Base-by-base conservation (phyloP, 371 early-diverging fungal genomes). In the Cladochytrium tenue region DNA sequence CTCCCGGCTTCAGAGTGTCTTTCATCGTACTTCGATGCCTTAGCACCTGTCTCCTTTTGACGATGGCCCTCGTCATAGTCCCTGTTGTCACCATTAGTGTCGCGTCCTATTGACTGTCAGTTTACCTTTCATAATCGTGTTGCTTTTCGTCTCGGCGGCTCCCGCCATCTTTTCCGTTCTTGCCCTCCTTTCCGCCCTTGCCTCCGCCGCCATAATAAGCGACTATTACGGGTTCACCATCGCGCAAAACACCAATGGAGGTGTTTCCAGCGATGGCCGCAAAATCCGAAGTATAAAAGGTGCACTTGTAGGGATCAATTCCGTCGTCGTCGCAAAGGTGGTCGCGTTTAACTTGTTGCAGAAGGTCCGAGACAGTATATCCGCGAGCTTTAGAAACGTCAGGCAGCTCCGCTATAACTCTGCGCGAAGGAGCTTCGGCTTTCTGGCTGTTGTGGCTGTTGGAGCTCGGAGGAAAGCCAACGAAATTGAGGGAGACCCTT, bases 401-500 rank as follows among this genome's bases (percentile, higher is more conserved):
- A n/a, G 66, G 66, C 31, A 70, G 56, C 53, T 70, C 70, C 20
- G 70, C 61, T 31, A 70, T 53, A 17, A 70, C 70, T 15, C 66
- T 51, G 10, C 70, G 60, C 1, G 70, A 66, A 0, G 70, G 70
- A 23, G 55, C 34, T 57, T 70, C 70, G 0, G 20, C 7, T 7
- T 7, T 20, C 20, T 7, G 7, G 7, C 13, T 13, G 13, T 28
- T 15, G 4, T 56, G 58, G 51, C 56, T 50, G 52, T 26, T 30
- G 33, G 60, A 31, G 15, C 27, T 30, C 7, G 53, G 20, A 17
- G 70, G 70, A 57, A 70, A 70, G 25, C 70, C 70, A n/a, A 70
- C 66, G 56, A 70, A 70, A 56, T 70, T 70, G 62, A 70, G 66
- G 7, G 70, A 66, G 10, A 70, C 63, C 26, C 70, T 53, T 7